phyloP scores from a whole-genome alignment of 371 early-diverging fungal genomes.

The Apophysomyces variabilis region DNA sequence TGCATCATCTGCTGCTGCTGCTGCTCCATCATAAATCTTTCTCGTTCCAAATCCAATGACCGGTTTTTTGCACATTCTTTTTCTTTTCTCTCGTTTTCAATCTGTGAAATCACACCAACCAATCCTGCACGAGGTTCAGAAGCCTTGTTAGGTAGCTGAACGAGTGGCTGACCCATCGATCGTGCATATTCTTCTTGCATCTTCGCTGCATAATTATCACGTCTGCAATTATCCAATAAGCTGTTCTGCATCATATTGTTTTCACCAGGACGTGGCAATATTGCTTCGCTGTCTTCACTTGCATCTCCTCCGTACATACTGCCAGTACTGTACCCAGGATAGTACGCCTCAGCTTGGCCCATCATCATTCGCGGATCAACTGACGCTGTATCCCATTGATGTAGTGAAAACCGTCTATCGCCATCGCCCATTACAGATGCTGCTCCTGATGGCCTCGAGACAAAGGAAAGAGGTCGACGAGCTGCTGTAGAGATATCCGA shows the following conservation, averaged over 20 bases:
- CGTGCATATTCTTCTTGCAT: slow-evolving; percentile 50
- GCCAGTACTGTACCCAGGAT: background rate
- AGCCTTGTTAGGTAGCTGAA: slow-evolving; percentile 34
- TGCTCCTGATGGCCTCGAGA: background rate
- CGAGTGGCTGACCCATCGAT: slow-evolving; percentile 38
- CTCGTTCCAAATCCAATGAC: slow-evolving; percentile 24
- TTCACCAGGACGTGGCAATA: slow-evolving; percentile 33
- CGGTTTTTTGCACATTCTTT: slow-evolving; percentile 14
- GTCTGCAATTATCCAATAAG: slow-evolving; percentile 32
- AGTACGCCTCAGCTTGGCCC: background rate
- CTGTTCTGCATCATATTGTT: slow-evolving; percentile 32
- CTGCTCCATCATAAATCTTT: slow-evolving; percentile 43
- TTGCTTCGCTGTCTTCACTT: slow-evolving; percentile 28
- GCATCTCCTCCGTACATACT: slow-evolving; percentile 20
- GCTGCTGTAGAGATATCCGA: background rate
- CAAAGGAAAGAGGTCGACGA: background rate
- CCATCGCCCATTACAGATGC: background rate
- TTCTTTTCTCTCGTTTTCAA: slow-evolving; percentile 40
- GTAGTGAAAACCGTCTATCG: background rate
- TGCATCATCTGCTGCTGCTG: slow-evolving; percentile 26
- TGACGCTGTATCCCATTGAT: background rate
- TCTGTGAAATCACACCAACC: slow-evolving; percentile 42
- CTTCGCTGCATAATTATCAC: slow-evolving; percentile 39
- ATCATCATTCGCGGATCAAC: slow-evolving; percentile 1
- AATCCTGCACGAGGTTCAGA: slow-evolving; percentile 36